phyloP scores from a whole-genome alignment of 352 stramenopile genomes.

The Phytophthora fragariae region DNA sequence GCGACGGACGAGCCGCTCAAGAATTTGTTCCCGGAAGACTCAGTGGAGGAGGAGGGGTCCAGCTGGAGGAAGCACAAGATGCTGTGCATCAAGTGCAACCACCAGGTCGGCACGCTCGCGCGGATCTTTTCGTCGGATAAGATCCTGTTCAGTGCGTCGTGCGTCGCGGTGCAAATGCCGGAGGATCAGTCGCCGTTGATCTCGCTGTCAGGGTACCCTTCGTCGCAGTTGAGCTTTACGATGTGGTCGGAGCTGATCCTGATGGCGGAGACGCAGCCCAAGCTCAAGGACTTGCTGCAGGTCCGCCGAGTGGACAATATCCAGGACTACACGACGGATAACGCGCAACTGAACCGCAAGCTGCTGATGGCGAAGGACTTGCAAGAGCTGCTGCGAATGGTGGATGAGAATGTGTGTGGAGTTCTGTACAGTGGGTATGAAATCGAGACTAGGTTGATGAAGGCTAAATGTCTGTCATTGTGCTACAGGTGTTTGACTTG shows the following conservation, averaged over 20 bases:
- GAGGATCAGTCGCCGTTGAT: slow-evolving; percentile 74
- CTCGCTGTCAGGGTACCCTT: slow-evolving; percentile 79
- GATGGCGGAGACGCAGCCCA: slow-evolving; percentile 76
- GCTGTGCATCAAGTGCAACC: slow-evolving; percentile 72
- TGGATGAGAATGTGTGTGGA: slow-evolving; percentile 67
- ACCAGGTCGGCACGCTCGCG: slow-evolving; percentile 66
- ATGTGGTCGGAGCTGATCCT: slow-evolving; percentile 85
- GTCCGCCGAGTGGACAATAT: slow-evolving; percentile 78
- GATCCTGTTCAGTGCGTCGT: slow-evolving; percentile 72
- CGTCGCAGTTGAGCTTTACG: slow-evolving; percentile 71
- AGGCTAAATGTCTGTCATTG: slow-evolving; percentile 2
- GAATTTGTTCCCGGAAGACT: slow-evolving; percentile 54
- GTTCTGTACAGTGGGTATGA: background rate
- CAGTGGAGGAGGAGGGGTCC: slow-evolving; percentile 42
- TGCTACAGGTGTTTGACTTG: slow-evolving; percentile 48
- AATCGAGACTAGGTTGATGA: background rate
- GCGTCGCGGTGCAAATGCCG: slow-evolving; percentile 78
- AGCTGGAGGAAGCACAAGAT: slow-evolving; percentile 75
- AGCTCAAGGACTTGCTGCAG: slow-evolving; percentile 68
- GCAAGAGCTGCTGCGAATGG: slow-evolving; percentile 60
- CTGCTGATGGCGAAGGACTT: slow-evolving; percentile 72
- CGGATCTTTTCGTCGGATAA: slow-evolving; percentile 73
- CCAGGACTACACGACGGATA: slow-evolving; percentile 50
- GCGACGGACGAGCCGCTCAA: slow-evolving; percentile 69
- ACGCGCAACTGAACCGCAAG: slow-evolving; percentile 68